A percentile compares a stretch with the other conserved stretches of the same genome.
Conservation (phyloP, 176 grass and related monocot species). For the Paspalum notatum region DNA sequence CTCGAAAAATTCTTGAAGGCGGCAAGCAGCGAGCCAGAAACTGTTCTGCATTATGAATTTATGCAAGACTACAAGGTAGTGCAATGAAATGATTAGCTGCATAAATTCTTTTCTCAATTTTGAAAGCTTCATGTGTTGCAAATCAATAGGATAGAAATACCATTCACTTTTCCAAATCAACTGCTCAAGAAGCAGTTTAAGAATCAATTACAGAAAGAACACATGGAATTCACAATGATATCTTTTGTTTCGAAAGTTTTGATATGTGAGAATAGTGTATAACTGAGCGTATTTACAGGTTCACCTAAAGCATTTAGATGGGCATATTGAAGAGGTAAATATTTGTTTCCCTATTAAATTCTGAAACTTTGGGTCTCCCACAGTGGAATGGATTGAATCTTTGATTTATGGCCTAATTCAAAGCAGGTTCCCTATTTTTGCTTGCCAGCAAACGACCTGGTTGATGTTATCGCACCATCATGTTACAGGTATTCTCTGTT, state of each 20-base stretch:
- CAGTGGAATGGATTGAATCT: neutral
- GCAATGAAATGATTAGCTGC: neutral
- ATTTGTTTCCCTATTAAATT: constrained; percentile 30
- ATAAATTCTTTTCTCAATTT: neutral
- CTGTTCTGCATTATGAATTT: constrained; percentile 97
- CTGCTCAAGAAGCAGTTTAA: neutral
- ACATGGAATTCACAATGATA: neutral
- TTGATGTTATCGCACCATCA: constrained; percentile 98
- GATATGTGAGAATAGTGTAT: constrained; percentile 5
- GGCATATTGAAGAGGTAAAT: constrained; percentile 88
- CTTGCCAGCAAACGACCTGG: constrained; percentile 91
- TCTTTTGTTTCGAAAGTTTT: neutral
- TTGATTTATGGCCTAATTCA: constrained; percentile 37
- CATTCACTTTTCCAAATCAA: constrained; percentile 31
- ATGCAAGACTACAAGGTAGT: constrained; percentile 99
- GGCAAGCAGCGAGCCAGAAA: constrained; percentile 88
- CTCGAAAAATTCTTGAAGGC: constrained; percentile 93
- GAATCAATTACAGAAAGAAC: constrained; percentile 15
- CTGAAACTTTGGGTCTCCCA: constrained; percentile 8
- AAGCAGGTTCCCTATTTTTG: constrained; percentile 97
- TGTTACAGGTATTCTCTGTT: constrained; percentile 77
- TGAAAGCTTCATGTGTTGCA: constrained; percentile 1
- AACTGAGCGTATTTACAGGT: constrained; percentile 62
- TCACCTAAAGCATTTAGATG: constrained; percentile 97
- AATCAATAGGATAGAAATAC: neutral